Conservation (phyloP, 2,329 filamentous ascomycete species). For the Cladorrhinum sp. region DNA sequence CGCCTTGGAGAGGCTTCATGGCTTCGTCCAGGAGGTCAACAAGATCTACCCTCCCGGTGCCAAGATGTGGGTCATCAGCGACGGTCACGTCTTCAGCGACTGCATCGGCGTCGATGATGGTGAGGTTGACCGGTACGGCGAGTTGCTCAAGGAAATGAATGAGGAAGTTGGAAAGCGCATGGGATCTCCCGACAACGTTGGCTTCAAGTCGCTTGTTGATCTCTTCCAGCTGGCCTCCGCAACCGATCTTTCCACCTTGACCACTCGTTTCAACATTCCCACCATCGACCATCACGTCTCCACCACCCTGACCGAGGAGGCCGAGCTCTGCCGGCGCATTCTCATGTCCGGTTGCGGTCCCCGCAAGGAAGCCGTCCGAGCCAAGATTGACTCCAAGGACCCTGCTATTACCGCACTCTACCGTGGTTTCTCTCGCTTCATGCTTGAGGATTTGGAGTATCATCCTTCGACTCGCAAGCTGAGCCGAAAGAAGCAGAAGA, state of each 20-base stretch:
- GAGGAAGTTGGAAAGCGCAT: conserved; percentile 9
- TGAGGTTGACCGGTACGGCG: conserved; percentile 19
- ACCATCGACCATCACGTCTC: conserved; percentile 17
- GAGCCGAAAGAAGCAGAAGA: conserved; percentile 20
- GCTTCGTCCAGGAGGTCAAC: conserved; percentile 16
- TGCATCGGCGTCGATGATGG: conserved; percentile 22
- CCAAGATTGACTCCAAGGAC: conserved; percentile 22
- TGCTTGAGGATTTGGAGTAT: conserved; percentile 21
- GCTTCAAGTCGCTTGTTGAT: conserved; percentile 21
- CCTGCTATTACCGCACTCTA: conserved; percentile 20
- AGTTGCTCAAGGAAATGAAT: conserved; percentile 19
- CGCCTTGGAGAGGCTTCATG: conserved; percentile 19
- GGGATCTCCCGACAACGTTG: conserved; percentile 12
- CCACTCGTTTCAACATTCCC: conserved; percentile 12
- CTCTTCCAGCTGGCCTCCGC: conserved; percentile 13
- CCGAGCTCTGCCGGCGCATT: conserved; percentile 20
- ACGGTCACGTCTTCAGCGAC: conserved; percentile 24
- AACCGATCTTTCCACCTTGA: conserved; percentile 3
- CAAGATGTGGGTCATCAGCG: conserved; percentile 23
- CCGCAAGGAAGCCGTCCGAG: conserved; percentile 13
- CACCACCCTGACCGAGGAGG: conserved; percentile 19
- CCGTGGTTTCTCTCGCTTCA: conserved; percentile 22
- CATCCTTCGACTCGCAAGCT: conserved; percentile 13
- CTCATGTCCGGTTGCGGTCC: conserved; percentile 19
- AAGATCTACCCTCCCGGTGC: conserved; percentile 14